Evolutionary conservation across 2,329 filamentous ascomycete genomes (phyloP), one percentile per base, ranked within the genome.

Genomic region (Drechslerella stenobrocha): DNA sequence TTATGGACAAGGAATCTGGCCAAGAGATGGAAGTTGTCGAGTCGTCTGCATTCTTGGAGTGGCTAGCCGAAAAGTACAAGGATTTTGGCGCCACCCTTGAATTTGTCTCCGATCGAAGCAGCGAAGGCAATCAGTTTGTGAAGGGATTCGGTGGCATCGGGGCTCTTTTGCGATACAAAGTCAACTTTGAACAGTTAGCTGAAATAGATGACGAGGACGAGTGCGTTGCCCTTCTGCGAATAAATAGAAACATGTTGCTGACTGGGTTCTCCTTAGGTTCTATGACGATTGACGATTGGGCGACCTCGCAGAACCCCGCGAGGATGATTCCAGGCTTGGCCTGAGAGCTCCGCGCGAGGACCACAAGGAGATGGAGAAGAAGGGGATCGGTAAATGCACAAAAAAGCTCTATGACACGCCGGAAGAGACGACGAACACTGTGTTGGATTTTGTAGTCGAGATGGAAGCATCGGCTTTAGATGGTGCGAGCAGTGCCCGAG

Each of bases 81-180:
- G 90, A 97, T 76, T 98, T 96, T 75, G 93, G 93, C 79, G 91
- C 93, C 53, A 87, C 86, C 28, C 84, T 98, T 42, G 93, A 98
- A 78, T 98, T 98, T 74, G 93, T 98, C 71, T 96, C 93, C 48
- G 95, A 98, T 77, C 87, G 90, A 72, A 97, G 92, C 69, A 95
- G 89, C 69, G 93, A 98, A 80, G 93, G 93, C 77, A 98, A 98
- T 80, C 93, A 98, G 81, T 98, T 98, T 79, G 93, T 98, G 75
- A 97, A 96, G 82, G 93, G 93, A 71, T 98, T 98, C 76, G 93
- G 93, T 86, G 93, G 93, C 76, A 96, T 98, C 74, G 93, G 93
- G 73, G 92, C 92, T 71, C 87, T 98, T 75, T 85, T 98, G 76
- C 90, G 93, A 74, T 98, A 98, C 86, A 96, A 96, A 82, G 90